These are phyloP conservation scores for Leccinum laetum DNA, from an alignment of 1,284 basidiomycete species.

Conservation along the genomic window DNA sequence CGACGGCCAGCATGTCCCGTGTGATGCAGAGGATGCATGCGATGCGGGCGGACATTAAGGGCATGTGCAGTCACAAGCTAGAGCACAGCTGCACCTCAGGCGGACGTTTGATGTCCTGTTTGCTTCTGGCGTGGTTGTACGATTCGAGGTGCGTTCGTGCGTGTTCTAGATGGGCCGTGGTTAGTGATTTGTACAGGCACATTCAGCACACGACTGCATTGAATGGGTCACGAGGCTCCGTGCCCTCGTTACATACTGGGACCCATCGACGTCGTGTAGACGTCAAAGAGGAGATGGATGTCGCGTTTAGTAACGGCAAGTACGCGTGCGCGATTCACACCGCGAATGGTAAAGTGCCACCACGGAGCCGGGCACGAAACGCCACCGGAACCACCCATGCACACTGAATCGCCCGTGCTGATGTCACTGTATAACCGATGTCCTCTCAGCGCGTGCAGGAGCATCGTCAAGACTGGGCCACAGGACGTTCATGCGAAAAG, in stretches of 20 bases:
- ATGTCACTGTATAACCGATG: slow-evolving; percentile 81
- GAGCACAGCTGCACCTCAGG: slow-evolving; percentile 51
- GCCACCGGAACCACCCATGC: slow-evolving; percentile 44
- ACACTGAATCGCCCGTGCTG: slow-evolving; percentile 51
- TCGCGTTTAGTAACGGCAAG: slow-evolving; percentile 49
- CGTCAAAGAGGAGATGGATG: slow-evolving; percentile 77
- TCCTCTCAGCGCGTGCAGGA: slow-evolving; percentile 69
- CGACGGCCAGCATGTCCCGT: slow-evolving; percentile 30
- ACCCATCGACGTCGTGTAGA: slow-evolving; percentile 64
- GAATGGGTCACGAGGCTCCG: slow-evolving; percentile 76
- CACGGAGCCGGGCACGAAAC: slow-evolving; percentile 41
- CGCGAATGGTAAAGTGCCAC: slow-evolving; percentile 40
- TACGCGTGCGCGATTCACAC: slow-evolving; percentile 56
- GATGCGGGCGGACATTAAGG: slow-evolving; percentile 71
- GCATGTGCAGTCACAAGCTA: slow-evolving; percentile 44
- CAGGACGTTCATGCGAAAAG: slow-evolving; percentile 66
- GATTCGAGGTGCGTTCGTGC: slow-evolving; percentile 64
- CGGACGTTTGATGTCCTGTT: slow-evolving; percentile 82
- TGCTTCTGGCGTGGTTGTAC: slow-evolving; percentile 64
- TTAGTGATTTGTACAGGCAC: slow-evolving; percentile 41
- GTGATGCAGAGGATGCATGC: slow-evolving; percentile 50
- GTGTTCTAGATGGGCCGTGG: slow-evolving; percentile 2
- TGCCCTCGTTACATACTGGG: slow-evolving; percentile 76
- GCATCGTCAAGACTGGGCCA: slow-evolving; percentile 65
- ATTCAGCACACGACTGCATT: slow-evolving; percentile 61